Base-by-base conservation (phyloP, 176 grass and related monocot genomes). In the Eremochloa ophiuroides region DNA sequence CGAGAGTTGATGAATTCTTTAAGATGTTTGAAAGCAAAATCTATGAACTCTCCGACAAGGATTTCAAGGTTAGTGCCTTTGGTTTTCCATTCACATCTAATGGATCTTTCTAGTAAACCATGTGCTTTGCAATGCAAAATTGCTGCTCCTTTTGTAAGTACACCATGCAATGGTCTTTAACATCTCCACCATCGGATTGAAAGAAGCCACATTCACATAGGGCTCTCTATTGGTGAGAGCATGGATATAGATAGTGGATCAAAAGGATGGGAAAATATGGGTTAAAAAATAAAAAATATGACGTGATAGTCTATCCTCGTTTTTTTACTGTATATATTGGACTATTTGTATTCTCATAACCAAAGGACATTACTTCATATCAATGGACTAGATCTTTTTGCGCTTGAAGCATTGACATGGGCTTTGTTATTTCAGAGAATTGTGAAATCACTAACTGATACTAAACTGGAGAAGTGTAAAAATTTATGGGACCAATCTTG, bases 391-490 rank as follows among this genome's bases (percentile, higher is more conserved):
- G 18, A 15, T 27, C 20, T 35, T 61, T 9, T 29, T 61, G 41
- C 8, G 4, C 25, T 71, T 34, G 34, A n/a, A 50, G 10, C 25
- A 73, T 67, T 86, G 67, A 78, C 44, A 51, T 74, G 47, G 13
- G 9, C 17, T 40, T 33, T 61, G 12, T 73, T 90, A 10, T 71
- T 76, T 1, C 80, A 94, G 95, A 84, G 85, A 59, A 87, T 89
- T 87, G 92, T 94, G 39, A 91, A 94, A 82, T 79, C 90, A 1
- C 90, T 98, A 18, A 73, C 89, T 69, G 90, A 94, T 89, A 86
- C 91, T 28, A 98, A 93, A 77, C 86, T 93, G 76, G 95, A 98
- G 84, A 98, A 98, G 82, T 90, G 83, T 67, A 98, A 94, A 60
- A 98, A 98, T 43, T 83, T 94, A 80, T 84, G 92, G 92, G 86